A percentile compares a stretch with the other conserved stretches of the same genome.
Evolutionary conservation across 495 filamentous ascomycete species (phyloP).

Genomic region (Glarea lozoyensis): DNA sequence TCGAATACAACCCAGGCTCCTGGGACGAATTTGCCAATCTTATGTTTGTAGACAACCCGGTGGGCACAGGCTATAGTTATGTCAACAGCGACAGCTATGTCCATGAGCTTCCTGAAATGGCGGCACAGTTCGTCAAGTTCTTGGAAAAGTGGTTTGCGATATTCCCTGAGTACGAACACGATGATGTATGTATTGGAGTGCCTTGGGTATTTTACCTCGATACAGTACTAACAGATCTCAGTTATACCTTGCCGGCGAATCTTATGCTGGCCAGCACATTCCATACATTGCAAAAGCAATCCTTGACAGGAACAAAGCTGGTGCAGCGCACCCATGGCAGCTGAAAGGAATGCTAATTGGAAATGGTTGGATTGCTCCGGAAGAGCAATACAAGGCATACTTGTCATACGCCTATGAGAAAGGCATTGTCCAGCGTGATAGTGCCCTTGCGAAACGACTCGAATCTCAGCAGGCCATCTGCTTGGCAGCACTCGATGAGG

Average conservation of each 20-base stretch:
- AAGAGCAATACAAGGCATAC: constrained; percentile 86
- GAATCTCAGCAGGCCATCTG: constrained; percentile 65
- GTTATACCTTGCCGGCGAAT: constrained; percentile 93
- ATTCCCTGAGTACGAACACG: constrained; percentile 86
- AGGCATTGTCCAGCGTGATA: constrained; percentile 59
- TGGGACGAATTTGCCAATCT: constrained; percentile 98
- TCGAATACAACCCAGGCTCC: constrained; percentile 78
- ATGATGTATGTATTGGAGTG: constrained; percentile 89
- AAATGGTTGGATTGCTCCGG: constrained; percentile 92
- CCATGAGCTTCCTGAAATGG: constrained; percentile 81
- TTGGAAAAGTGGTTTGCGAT: constrained; percentile 81
- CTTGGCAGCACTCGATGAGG: constrained; percentile 40
- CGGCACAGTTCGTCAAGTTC: constrained; percentile 77
- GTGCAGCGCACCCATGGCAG: constrained; percentile 52
- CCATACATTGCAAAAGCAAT: constrained; percentile 90
- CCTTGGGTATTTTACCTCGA: neutral
- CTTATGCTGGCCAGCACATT: constrained; percentile 94
- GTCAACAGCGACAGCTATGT: constrained; percentile 80
- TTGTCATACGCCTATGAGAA: constrained; percentile 68
- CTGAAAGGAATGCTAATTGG: constrained; percentile 86
- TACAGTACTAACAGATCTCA: constrained; percentile 27
- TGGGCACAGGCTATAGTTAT: constrained; percentile 94
- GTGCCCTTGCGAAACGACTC: constrained; percentile 51
- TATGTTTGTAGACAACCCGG: constrained; percentile 93
- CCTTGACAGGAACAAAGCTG: constrained; percentile 64